Evolutionary conservation across 352 stramenopile species (phyloP).

Genomic region (Pythium chondricola): DNA sequence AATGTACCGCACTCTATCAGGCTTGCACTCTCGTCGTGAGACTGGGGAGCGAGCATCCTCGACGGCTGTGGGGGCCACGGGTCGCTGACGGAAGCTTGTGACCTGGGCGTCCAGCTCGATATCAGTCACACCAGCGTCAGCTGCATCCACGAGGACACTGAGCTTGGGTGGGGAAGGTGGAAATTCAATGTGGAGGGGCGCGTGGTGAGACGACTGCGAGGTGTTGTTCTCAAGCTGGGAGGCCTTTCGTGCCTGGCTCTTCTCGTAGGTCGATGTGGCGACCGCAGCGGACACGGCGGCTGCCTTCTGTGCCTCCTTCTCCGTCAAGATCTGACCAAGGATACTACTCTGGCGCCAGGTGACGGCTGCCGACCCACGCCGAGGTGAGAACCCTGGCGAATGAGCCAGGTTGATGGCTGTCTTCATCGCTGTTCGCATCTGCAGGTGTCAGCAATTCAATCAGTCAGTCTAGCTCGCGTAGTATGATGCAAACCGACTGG

Average conservation of each 20-base stretch:
- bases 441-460: not conserved
- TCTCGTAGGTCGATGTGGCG: not conserved
- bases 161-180: constrained; percentile 18
- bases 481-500: not conserved
- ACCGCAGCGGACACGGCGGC: not conserved
- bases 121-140: constrained; percentile 16
- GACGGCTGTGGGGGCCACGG: constrained; percentile 29
- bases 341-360: constrained; percentile 6
- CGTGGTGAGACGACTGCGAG: not conserved
- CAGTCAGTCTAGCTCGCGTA: not conserved
- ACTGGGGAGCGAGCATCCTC: constrained; percentile 29
- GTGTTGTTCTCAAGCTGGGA: not conserved
- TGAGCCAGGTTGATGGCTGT: constrained; percentile 18
- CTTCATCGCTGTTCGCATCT: constrained; percentile 47
- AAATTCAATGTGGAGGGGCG: constrained; percentile 16
- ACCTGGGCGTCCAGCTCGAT: constrained; percentile 27
- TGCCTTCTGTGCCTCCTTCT: constrained; percentile 17
- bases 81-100: constrained; percentile 48
- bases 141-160: constrained; percentile 22
- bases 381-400: constrained; percentile 9
- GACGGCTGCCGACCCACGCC: constrained; percentile 2
- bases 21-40: constrained; percentile 24
- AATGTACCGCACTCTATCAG: constrained; percentile 61
- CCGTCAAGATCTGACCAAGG: constrained; percentile 14
- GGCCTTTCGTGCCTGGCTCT: not conserved